A percentile compares a stretch with the other conserved stretches of the same genome.
phyloP scores from a whole-genome alignment of 495 filamentous ascomycete genomes.

The Penicillium samsonianum region DNA sequence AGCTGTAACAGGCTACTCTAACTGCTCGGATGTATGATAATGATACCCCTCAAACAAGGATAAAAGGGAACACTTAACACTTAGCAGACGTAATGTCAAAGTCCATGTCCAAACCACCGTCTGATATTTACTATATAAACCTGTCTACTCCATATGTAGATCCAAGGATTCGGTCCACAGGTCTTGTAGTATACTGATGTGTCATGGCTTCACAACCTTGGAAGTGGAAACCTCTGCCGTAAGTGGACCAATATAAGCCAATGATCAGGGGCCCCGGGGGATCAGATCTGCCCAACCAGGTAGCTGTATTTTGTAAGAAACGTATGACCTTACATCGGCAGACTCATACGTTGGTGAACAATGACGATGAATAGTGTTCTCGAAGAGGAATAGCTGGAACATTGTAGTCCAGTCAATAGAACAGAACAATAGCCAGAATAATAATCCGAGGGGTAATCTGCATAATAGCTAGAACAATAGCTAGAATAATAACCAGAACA shows the following conservation, averaged over 20 bases:
- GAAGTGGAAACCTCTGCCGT: not conserved
- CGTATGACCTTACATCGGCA: not conserved
- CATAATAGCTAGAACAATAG: too few relatives aligned
- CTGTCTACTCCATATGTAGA: not conserved
- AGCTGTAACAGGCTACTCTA: constrained; percentile 5
- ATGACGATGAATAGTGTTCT: not conserved
- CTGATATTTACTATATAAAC: not conserved
- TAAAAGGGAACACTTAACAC: constrained; percentile 11
- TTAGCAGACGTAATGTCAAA: not conserved
- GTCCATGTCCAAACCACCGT: not conserved
- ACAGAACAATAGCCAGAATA: not conserved
- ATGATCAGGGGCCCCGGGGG: not conserved
- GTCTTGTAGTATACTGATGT: not conserved
- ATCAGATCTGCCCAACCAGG: not conserved
- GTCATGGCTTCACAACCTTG: not conserved
- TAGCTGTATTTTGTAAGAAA: not conserved
- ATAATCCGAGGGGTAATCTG: too few relatives aligned
- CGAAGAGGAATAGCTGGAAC: not conserved
- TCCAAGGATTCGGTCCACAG: not conserved
- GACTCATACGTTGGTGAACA: not conserved
- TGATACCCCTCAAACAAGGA: constrained; percentile 22
- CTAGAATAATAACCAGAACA: not conserved
- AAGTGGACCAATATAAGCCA: not conserved
- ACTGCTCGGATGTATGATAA: constrained; percentile 16
- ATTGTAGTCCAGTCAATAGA: not conserved